These are phyloP conservation scores for Sporothrix pseudoabietina DNA, from an alignment of 2,329 filamentous ascomycete species.

Conservation along the genomic window DNA sequence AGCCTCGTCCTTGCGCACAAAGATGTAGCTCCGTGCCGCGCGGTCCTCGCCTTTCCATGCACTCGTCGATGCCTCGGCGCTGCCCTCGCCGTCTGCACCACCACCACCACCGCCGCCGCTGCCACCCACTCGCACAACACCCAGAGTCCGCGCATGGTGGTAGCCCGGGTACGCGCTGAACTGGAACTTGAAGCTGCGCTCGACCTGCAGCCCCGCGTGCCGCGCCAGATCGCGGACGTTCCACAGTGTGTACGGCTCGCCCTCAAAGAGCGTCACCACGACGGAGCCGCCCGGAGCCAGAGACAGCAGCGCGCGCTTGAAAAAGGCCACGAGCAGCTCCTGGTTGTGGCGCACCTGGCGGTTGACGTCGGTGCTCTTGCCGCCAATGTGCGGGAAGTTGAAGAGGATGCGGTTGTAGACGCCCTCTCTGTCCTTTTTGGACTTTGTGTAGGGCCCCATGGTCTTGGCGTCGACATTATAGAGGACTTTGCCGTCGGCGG, in stretches of 20 bases:
- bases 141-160: conserved; percentile 70
- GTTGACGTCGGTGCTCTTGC: conserved; percentile 89
- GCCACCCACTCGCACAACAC: conserved; percentile 56
- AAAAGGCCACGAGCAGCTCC: conserved; percentile 71
- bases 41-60: conserved; percentile 58
- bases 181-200: conserved; percentile 70
- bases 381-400: conserved; percentile 97
- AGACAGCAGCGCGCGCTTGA: conserved; percentile 55
- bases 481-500: conserved; percentile 51
- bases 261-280: conserved; percentile 87
- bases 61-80: conserved; percentile 34
- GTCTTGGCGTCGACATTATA: conserved; percentile 70
- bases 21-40: conserved; percentile 61
- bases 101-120: conserved; percentile 41
- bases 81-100: neutral
- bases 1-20: conserved; percentile 60
- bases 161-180: conserved; percentile 71
- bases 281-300: conserved; percentile 64
- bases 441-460: conserved; percentile 50
- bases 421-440: conserved; percentile 39
- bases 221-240: conserved; percentile 86
- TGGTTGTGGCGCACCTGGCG: conserved; percentile 92
- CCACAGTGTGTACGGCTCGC: conserved; percentile 93
- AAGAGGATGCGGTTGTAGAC: conserved; percentile 81
- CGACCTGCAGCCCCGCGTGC: conserved; percentile 71